phyloP scores from a whole-genome alignment of 768 basidiomycete genomes.

The Lactarius akahatsu region DNA sequence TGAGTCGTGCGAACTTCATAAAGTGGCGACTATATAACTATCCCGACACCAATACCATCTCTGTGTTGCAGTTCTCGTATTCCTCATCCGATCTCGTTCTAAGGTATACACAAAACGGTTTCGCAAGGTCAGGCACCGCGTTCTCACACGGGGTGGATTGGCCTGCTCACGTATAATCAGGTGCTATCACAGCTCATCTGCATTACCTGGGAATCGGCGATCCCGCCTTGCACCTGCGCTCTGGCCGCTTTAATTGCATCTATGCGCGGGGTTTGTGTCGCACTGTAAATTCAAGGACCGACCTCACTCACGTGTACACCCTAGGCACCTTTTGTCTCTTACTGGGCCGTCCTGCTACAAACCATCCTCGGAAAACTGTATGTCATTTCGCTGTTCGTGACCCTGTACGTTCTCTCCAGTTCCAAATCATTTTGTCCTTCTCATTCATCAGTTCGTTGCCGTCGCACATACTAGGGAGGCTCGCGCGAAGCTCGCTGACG shows the following conservation, averaged over 20 bases:
- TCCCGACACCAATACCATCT: background rate
- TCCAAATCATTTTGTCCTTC: background rate
- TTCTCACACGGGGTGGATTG: background rate
- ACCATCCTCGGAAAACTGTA: slow-evolving; percentile 35
- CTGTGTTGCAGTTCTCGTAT: slow-evolving; percentile 17
- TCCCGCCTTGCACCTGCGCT: slow-evolving; percentile 34
- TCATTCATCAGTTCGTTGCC: background rate
- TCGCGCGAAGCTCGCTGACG: slow-evolving; percentile 6
- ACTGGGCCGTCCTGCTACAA: slow-evolving; percentile 35
- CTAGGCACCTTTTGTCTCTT: slow-evolving; percentile 26
- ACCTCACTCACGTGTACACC: background rate
- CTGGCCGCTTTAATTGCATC: slow-evolving; percentile 31
- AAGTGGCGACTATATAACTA: background rate
- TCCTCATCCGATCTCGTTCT: slow-evolving; percentile 18
- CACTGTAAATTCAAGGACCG: background rate
- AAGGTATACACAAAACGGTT: slow-evolving; percentile 10
- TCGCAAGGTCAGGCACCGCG: slow-evolving; percentile 8
- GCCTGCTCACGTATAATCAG: background rate
- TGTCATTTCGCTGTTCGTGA: slow-evolving; percentile 35
- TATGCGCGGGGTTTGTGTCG: slow-evolving; percentile 8
- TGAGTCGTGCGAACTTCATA: background rate
- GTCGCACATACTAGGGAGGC: slow-evolving; percentile 14
- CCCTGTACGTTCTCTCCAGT: slow-evolving; percentile 29
- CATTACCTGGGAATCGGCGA: slow-evolving; percentile 34
- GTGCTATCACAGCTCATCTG: slow-evolving; percentile 25